phyloP scores from a whole-genome alignment of 805 yeast species.

The Sugiyamaella qingdaonensis region DNA sequence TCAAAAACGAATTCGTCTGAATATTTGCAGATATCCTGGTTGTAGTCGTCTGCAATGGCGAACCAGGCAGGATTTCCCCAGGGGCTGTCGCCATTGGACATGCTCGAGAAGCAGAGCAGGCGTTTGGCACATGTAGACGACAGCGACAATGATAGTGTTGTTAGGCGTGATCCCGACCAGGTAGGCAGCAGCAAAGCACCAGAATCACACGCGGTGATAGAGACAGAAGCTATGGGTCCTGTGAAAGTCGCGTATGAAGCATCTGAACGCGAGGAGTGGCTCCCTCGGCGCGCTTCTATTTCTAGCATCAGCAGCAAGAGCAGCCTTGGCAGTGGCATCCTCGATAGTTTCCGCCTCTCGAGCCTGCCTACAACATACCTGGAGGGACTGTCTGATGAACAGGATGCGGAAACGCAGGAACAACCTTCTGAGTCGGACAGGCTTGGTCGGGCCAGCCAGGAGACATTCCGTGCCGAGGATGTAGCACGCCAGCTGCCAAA shows the following conservation, averaged over 20 bases:
- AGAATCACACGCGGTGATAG: background rate
- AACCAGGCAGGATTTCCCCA: constrained; percentile 10
- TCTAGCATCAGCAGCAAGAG: constrained; percentile 13
- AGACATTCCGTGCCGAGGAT: background rate
- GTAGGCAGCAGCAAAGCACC: background rate
- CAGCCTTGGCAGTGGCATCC: constrained; percentile 20
- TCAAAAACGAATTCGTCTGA: background rate
- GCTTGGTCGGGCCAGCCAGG: background rate
- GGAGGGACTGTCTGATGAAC: background rate
- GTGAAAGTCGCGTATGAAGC: background rate
- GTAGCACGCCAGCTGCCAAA: background rate
- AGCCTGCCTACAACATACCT: constrained; percentile 13
- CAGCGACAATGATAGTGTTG: background rate
- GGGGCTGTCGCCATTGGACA: constrained; percentile 25
- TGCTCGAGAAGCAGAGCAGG: constrained; percentile 25
- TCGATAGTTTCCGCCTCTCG: constrained; percentile 25
- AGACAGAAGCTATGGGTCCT: background rate
- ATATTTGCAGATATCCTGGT: background rate
- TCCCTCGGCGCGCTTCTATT: constrained; percentile 9
- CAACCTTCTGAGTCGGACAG: too few relatives aligned
- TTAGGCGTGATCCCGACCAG: background rate
- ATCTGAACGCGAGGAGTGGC: background rate
- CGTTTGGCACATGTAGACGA: constrained; percentile 17
- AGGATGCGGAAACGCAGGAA: too few relatives aligned
- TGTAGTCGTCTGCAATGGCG: background rate